Base-by-base conservation (phyloP, 2,329 filamentous ascomycete species). In the Exophiala dermatitidis region DNA sequence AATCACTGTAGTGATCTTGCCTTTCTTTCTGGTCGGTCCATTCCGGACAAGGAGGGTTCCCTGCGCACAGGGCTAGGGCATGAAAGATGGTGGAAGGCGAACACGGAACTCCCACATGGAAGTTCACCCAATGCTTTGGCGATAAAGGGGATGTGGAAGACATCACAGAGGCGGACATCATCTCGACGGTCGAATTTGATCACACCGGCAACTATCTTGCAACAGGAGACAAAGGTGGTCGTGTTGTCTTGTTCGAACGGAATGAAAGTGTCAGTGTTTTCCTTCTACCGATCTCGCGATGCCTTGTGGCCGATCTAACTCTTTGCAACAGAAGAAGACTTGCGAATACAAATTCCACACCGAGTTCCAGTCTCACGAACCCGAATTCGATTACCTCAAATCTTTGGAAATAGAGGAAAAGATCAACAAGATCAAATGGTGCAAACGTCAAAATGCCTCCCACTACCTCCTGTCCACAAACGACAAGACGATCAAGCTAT, bases 381-480 rank as follows among this genome's bases (percentile, higher is more conserved):
- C 93, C 60, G 93, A 98, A 73, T 98, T 98, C 72, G 93, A 98
- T 73, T 98, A 98, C 71, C 82, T 98, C 62, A 98, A 98, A 75
- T 98, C 93, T 33, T 81, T 98, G 64, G 93, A 98, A 74, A 98
- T 98, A 68, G 93, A 98, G 79, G 93, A 98, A 74, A 98, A 98
- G 77, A 98, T 98, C 80, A 98, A 98, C 81, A 98, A 98, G 79
- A 98, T 98, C 76, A 98, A 97, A 74, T 98, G 93, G 93, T 98
- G 93, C 72, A 85, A 87, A 68, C 85, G 93, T 73, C 91, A 97
- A 74, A 98, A 98, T 78, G 88, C 91, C 58, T 97, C 93, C 52
- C 93, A 98, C 75, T 98, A 95, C 72, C 83, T 98, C 48, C 82
- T 98, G 53, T 97, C 93, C 41, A 98, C 93, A 65, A 98, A 98